Conservation (phyloP, 768 basidiomycete species). For the Cystobasidium ongulense region DNA sequence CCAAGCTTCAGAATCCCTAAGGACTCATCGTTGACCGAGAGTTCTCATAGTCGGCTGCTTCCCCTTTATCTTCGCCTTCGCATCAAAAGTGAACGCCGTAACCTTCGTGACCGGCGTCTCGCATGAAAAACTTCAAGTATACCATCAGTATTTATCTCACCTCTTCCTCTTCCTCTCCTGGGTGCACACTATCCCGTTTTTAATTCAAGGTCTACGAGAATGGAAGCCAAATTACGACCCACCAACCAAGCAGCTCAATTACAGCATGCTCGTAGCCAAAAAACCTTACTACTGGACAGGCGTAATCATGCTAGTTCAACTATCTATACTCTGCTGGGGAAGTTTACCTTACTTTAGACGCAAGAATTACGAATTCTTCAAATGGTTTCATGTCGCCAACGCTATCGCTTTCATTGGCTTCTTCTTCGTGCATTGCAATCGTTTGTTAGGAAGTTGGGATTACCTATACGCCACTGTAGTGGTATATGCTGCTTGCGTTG, state of each 20-base stretch:
- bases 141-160: conserved; percentile 38
- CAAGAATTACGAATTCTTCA: conserved; percentile 40
- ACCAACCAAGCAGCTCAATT: conserved; percentile 36
- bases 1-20: neutral
- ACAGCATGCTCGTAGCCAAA: conserved; percentile 34
- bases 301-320: conserved; percentile 36
- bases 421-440: conserved; percentile 43
- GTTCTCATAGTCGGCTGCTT: conserved; percentile 35
- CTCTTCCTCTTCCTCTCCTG: conserved; percentile 31
- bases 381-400: conserved; percentile 35
- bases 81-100: conserved; percentile 40
- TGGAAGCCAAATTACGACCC: conserved; percentile 34
- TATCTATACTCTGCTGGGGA: conserved; percentile 39
- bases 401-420: conserved; percentile 41
- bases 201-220: conserved; percentile 36
- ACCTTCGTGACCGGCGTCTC: conserved; percentile 41
- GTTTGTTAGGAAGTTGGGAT: conserved; percentile 35
- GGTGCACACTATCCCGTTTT: conserved; percentile 40
- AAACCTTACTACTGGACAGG: conserved; percentile 40
- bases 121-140: conserved; percentile 44
- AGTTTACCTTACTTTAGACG: conserved; percentile 35
- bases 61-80: conserved; percentile 41
- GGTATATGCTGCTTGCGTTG: conserved; percentile 33
- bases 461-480: conserved; percentile 41
- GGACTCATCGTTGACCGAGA: neutral